phyloP scores from a whole-genome alignment of 805 yeast genomes.

The Yarrowia sp. region DNA sequence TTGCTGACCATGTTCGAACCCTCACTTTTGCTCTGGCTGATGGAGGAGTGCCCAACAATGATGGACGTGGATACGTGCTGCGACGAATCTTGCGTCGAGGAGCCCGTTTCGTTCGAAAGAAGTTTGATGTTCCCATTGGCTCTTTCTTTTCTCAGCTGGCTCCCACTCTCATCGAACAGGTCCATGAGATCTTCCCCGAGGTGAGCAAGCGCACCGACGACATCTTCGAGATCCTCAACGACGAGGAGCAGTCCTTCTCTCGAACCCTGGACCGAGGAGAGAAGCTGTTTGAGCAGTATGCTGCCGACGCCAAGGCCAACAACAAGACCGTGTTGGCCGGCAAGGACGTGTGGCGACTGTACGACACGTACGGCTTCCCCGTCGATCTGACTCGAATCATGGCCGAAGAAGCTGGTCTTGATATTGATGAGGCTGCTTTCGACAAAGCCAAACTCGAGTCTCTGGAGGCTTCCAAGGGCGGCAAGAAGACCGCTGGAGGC shows the following conservation, averaged over 20 bases:
- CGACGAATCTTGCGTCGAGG: constrained; percentile 98
- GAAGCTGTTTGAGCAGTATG: constrained; percentile 90
- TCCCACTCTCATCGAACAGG: constrained; percentile 89
- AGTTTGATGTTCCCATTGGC: constrained; percentile 94
- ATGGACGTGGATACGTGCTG: constrained; percentile 97
- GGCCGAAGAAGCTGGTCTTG: constrained; percentile 97
- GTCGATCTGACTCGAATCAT: constrained; percentile 94
- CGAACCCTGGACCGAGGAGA: constrained; percentile 98
- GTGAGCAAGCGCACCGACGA: constrained; percentile 65
- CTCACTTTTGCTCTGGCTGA: constrained; percentile 93
- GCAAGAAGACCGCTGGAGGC: constrained; percentile 57
- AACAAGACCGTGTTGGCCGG: constrained; percentile 80
- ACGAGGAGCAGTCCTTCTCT: constrained; percentile 93
- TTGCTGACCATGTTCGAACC: constrained; percentile 98
- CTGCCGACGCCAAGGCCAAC: constrained; percentile 72
- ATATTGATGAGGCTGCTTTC: constrained; percentile 88
- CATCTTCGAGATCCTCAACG: constrained; percentile 86
- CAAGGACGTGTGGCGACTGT: constrained; percentile 95
- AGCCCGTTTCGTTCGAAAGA: constrained; percentile 93
- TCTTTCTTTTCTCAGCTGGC: constrained; percentile 88
- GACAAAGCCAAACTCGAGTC: constrained; percentile 87
- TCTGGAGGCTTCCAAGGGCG: constrained; percentile 92
- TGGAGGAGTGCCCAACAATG: constrained; percentile 99
- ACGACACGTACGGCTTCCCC: constrained; percentile 99
- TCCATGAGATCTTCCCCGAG: constrained; percentile 88